A percentile compares a stretch with the other conserved stretches of the same genome.
Evolutionary conservation across 768 basidiomycete genomes (phyloP).

Genomic region (Russula virescens): DNA sequence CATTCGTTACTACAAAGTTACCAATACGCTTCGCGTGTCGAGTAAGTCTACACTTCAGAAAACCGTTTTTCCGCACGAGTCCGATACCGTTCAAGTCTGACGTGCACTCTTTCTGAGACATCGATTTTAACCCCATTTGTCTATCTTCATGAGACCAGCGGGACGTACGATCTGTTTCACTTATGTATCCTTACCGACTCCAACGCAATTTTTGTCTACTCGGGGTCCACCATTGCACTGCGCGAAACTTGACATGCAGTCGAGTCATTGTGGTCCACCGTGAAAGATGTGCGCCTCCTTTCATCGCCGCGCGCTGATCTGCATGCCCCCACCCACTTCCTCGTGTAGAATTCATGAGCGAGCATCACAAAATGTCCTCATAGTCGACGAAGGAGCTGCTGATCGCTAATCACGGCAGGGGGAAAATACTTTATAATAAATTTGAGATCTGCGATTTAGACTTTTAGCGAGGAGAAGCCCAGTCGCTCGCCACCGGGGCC

Average conservation of each 20-base stretch:
- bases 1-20: conserved; percentile 72
- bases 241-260: conserved; percentile 78
- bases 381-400: no score
- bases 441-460: conserved; percentile 86
- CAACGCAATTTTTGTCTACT: neutral
- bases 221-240: conserved; percentile 75
- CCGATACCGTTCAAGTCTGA: conserved; percentile 45
- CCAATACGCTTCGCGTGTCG: conserved; percentile 88
- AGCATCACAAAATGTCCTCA: no score
- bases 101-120: conserved; percentile 76
- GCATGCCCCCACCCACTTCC: no score
- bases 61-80: neutral
- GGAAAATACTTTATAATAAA: conserved; percentile 80
- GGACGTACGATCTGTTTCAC: conserved; percentile 63
- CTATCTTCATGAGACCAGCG: conserved; percentile 71
- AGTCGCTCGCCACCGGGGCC: conserved; percentile 78
- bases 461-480: conserved; percentile 79
- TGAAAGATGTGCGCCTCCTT: conserved; percentile 46
- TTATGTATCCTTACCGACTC: neutral
- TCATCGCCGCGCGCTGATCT: neutral
- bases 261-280: conserved; percentile 68
- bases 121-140: conserved; percentile 62
- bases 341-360: no score
- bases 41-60: conserved; percentile 42
- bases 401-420: neutral